A percentile compares a stretch with the other conserved stretches of the same genome.
Evolutionary conservation across 495 filamentous ascomycete species (phyloP).

Genomic region (Jackrogersella multiformis): DNA sequence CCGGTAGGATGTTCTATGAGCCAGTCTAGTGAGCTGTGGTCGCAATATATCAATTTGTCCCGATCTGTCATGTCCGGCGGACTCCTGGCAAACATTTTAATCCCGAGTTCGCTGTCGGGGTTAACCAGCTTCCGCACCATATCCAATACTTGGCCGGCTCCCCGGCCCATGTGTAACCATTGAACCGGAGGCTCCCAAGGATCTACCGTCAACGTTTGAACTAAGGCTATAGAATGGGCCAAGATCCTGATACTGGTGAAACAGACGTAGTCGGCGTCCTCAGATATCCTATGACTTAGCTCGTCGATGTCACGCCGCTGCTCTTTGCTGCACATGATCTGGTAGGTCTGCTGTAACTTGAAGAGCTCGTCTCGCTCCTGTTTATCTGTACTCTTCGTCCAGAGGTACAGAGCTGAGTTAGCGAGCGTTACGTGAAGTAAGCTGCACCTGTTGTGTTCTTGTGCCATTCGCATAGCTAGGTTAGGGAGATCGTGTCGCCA

Average conservation of each 20-base stretch:
- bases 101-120: conserved; percentile 22
- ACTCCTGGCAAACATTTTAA: conserved; percentile 35
- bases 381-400: conserved; percentile 44
- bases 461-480: conserved; percentile 46
- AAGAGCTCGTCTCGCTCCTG: conserved; percentile 44
- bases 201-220: conserved; percentile 44
- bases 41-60: conserved; percentile 33
- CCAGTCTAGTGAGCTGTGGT: conserved; percentile 44
- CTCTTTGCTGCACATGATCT: conserved; percentile 42
- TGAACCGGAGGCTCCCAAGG: conserved; percentile 49
- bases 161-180: conserved; percentile 48
- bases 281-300: conserved; percentile 20
- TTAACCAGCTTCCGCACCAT: conserved; percentile 36
- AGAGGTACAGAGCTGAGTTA: conserved; percentile 48
- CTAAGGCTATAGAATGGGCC: conserved; percentile 45
- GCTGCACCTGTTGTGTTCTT: conserved; percentile 44
- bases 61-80: conserved; percentile 41
- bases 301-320: conserved; percentile 43
- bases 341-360: conserved; percentile 45
- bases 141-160: conserved; percentile 39
- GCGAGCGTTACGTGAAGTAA: conserved; percentile 50
- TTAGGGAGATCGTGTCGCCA: conserved; percentile 43
- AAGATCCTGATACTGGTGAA: conserved; percentile 45
- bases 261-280: conserved; percentile 43
- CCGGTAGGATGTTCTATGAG: conserved; percentile 43